These are phyloP conservation scores for Eleusine coracana DNA, from an alignment of 176 grass and related monocot genomes.

Conservation along the genomic window DNA sequence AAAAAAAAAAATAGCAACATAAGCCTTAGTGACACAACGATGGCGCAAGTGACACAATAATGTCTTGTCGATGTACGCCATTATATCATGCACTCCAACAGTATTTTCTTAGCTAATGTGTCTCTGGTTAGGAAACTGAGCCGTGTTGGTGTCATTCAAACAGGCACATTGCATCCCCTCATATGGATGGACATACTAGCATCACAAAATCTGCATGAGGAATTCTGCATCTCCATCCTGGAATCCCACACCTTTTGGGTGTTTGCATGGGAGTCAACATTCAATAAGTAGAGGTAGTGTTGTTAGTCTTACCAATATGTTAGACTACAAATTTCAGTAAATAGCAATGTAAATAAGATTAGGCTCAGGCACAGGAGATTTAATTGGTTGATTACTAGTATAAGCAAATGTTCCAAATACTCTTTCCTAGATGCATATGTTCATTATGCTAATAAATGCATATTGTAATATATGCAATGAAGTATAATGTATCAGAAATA, in stretches of 20 bases:
- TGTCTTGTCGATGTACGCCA: background rate
- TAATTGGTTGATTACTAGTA: slow-evolving; percentile 1
- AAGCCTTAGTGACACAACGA: background rate
- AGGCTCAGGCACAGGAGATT: background rate
- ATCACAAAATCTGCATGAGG: slow-evolving; percentile 52
- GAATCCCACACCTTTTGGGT: slow-evolving; percentile 40
- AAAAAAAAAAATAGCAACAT: background rate
- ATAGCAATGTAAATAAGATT: background rate
- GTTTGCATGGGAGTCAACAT: slow-evolving; percentile 21
- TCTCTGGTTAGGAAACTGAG: slow-evolving; percentile 29
- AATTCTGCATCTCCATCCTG: slow-evolving; percentile 2
- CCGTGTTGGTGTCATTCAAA: slow-evolving; percentile 2
- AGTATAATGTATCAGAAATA: background rate
- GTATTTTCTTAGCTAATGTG: slow-evolving; percentile 15
- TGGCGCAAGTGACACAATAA: background rate
- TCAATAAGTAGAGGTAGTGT: slow-evolving; percentile 1
- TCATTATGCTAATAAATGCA: background rate
- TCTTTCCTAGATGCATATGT: background rate
- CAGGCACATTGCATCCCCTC: slow-evolving; percentile 10
- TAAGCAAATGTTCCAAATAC: background rate
- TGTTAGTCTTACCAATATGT: background rate
- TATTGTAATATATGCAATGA: background rate
- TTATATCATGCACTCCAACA: background rate
- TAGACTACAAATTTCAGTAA: background rate
- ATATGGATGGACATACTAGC: slow-evolving; percentile 16